Evolutionary conservation across 257 asterid genomes (phyloP).

Genomic region (Rubia yunnanensis): DNA sequence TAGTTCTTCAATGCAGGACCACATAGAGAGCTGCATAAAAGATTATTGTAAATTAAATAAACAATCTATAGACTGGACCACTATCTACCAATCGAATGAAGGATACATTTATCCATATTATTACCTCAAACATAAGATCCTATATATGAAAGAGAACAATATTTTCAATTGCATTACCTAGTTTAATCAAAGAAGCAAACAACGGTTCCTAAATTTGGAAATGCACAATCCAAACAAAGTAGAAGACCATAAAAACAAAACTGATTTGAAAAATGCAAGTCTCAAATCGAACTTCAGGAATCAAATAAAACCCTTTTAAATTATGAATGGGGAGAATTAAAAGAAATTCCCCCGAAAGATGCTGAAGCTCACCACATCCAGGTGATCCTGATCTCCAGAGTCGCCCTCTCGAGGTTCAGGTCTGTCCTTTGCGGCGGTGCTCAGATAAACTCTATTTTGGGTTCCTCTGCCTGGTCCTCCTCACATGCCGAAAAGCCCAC

Average conservation of each 20-base stretch:
- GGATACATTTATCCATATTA: neutral
- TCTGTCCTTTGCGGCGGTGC: too few species aligned
- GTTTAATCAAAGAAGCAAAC: neutral
- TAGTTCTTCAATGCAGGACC: conserved; percentile 96
- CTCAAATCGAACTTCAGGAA: conserved; percentile 13
- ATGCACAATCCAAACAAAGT: neutral
- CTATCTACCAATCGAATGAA: neutral
- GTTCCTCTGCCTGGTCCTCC: too few species aligned
- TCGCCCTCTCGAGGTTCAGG: too few species aligned
- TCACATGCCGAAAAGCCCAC: too few species aligned
- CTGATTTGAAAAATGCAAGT: neutral
- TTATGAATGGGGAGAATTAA: conserved; percentile 10
- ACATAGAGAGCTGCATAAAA: conserved; percentile 72
- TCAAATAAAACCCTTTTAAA: conserved; percentile 26
- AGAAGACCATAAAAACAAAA: neutral
- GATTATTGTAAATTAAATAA: neutral
- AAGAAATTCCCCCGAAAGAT: too few species aligned
- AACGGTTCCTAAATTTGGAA: neutral
- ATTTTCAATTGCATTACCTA: neutral
- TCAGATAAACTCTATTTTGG: too few species aligned
- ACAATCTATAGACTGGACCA: neutral
- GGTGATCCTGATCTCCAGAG: too few species aligned
- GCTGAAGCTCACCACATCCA: too few species aligned
- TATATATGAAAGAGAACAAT: conserved; percentile 56
- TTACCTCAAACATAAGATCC: conserved; percentile 97